Evolutionary conservation across 1,284 basidiomycete genomes (phyloP), one percentile per base, ranked within the genome.

Genomic region (Golubevia sp.): DNA sequence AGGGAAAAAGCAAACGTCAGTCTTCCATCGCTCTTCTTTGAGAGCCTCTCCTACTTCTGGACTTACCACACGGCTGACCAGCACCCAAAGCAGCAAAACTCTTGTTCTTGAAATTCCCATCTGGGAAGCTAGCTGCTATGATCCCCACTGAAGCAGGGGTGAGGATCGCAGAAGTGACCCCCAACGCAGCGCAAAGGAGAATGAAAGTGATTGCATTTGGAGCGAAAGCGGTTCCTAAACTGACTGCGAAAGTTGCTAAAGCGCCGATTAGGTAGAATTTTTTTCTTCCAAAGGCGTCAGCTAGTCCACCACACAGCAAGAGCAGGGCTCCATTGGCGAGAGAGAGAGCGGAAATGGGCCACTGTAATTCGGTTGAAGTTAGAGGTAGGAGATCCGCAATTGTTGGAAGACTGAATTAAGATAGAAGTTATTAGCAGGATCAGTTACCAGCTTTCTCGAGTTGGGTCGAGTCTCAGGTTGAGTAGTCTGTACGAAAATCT

Each of bases 121-220:
- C 75, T 2, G 75, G 73, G 18, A 77, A 67, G 3, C 67, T 68
- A 44, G 64, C 69, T 26, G 66, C 73, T 3, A 77, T 58, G 44
- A 77, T 76, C 49, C 75, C 75, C 1, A 72, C 71, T 11, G 67
- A 73, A 11, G 73, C 66, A 0, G 75, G 75, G 48, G 69, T 63
- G 50, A 76, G 68, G 49, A 77, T 66, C 2, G 73, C 75, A 13
- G 71, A 64, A 5, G 69, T 74, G 2, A 73, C 15, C 27, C 75
- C 75, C 2, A 76, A 52, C 3, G 58, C 67, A 3, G 68, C 73
- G 55, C 65, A 71, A 59, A 71, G 69, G 13, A 58, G 71, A 20
- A 76, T 74, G 1, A 77, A 59, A 6, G 63, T 59, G 18, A 55
- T 50, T 15, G 59, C 61, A 1, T 64, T 59, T 18, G 49, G 56